These are phyloP conservation scores for Stephania japonica DNA, from an alignment of 164 flowering plant genomes.

Conservation along the genomic window DNA sequence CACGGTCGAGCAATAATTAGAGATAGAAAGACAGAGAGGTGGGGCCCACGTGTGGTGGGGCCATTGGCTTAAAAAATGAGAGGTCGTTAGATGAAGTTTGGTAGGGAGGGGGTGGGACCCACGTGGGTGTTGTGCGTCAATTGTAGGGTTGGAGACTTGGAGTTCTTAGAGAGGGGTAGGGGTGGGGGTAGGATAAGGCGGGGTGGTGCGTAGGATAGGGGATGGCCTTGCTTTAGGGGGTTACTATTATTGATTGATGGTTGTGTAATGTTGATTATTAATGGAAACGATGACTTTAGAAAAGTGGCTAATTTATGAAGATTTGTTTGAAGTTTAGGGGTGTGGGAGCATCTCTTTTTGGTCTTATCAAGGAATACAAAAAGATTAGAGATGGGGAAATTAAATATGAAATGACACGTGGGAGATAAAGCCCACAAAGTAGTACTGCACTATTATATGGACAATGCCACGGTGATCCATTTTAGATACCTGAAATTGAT, in stretches of 20 bases:
- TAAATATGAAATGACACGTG: constrained; percentile 8
- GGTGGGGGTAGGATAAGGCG: not conserved
- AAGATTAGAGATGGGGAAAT: not conserved
- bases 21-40: not conserved
- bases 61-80: not conserved
- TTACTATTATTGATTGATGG: too few relatives aligned
- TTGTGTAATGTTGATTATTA: not conserved
- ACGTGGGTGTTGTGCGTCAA: not conserved
- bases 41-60: not conserved
- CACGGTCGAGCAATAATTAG: constrained; percentile 5
- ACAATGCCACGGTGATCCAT: too few relatives aligned
- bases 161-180: too few relatives aligned
- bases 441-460: too few relatives aligned
- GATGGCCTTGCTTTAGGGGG: not conserved
- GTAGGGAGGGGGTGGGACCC: not conserved
- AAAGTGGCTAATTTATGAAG: too few relatives aligned
- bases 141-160: not conserved
- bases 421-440: not conserved
- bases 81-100: not conserved
- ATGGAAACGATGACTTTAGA: not conserved
- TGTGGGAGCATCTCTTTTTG: constrained; percentile 4
- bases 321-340: too few relatives aligned
- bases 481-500: too few relatives aligned
- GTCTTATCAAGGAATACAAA: constrained; percentile 9
- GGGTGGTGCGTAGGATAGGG: constrained; percentile 5